Conservation (phyloP, 805 yeast species). For the Yarrowia divulgata region DNA sequence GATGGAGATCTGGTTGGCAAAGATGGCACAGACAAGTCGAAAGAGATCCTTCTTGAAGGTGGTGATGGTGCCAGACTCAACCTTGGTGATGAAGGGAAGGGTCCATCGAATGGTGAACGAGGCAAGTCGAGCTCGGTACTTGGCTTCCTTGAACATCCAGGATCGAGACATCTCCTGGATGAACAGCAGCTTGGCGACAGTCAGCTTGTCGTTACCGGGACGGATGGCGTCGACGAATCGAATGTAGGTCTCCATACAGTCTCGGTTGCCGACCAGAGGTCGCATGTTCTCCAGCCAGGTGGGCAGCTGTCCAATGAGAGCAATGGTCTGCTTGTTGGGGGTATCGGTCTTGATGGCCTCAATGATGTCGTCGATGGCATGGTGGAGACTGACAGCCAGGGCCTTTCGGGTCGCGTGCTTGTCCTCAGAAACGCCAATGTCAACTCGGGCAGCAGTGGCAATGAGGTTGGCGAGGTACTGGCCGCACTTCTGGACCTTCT, state of each 20-base stretch:
- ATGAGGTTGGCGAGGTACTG: constrained; percentile 33
- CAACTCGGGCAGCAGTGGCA: constrained; percentile 30
- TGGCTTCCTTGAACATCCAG: constrained; percentile 44
- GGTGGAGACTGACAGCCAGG: constrained; percentile 25
- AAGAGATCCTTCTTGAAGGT: constrained; percentile 45
- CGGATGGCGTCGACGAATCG: constrained; percentile 59
- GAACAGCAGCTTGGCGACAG: constrained; percentile 66
- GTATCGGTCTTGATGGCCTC: constrained; percentile 23
- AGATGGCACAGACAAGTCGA: constrained; percentile 46
- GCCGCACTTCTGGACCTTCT: constrained; percentile 27
- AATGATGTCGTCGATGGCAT: constrained; percentile 22
- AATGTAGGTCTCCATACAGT: constrained; percentile 37
- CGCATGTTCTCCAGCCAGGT: constrained; percentile 38
- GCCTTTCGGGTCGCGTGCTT: constrained; percentile 35
- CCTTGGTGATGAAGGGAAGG: constrained; percentile 44
- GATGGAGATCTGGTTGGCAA: constrained; percentile 46
- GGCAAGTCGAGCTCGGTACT: constrained; percentile 45
- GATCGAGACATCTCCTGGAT: constrained; percentile 54
- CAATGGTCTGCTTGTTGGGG: constrained; percentile 27
- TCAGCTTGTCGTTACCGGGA: constrained; percentile 62
- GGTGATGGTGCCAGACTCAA: constrained; percentile 43
- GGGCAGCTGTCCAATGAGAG: constrained; percentile 24
- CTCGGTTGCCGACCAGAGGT: constrained; percentile 28
- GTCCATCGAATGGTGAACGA: constrained; percentile 47
- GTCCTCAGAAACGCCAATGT: constrained; percentile 26